phyloP scores from a whole-genome alignment of 2,329 filamentous ascomycete species.

The Aspergillus ruber region DNA sequence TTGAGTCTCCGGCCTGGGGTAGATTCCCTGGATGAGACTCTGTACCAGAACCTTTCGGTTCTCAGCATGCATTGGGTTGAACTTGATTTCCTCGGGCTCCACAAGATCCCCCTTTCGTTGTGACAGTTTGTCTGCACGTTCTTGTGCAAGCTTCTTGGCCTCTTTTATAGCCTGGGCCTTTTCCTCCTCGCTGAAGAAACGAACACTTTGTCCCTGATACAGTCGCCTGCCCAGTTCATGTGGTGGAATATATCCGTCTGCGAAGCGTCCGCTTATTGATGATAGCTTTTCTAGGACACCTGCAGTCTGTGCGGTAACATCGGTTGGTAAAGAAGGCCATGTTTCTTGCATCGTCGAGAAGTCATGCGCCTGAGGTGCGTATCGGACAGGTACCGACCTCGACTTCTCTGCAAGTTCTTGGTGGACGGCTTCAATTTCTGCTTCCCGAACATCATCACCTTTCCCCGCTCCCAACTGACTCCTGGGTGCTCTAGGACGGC shows the following conservation, averaged over 20 bases:
- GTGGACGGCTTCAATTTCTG: slow-evolving; percentile 24
- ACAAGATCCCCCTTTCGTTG: slow-evolving; percentile 33
- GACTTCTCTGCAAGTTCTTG: slow-evolving; percentile 24
- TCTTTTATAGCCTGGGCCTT: slow-evolving; percentile 29
- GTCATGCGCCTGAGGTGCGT: slow-evolving; percentile 28
- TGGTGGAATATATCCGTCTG: slow-evolving; percentile 29
- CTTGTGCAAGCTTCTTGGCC: slow-evolving; percentile 27
- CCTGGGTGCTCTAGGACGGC: slow-evolving; percentile 6
- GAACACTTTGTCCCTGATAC: slow-evolving; percentile 31
- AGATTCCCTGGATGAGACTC: slow-evolving; percentile 28
- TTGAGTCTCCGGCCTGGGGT: slow-evolving; percentile 16
- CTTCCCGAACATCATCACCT: slow-evolving; percentile 14
- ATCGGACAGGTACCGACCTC: slow-evolving; percentile 27
- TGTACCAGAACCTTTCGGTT: slow-evolving; percentile 24
- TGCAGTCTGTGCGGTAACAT: slow-evolving; percentile 19
- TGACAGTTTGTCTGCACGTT: slow-evolving; percentile 27
- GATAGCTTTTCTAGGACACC: slow-evolving; percentile 31
- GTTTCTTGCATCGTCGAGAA: slow-evolving; percentile 28
- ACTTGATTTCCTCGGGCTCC: slow-evolving; percentile 25
- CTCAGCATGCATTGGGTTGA: slow-evolving; percentile 19
- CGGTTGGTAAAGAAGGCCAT: slow-evolving; percentile 35
- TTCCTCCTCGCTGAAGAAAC: slow-evolving; percentile 33
- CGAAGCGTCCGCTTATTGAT: slow-evolving; percentile 27
- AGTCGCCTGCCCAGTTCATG: slow-evolving; percentile 32
- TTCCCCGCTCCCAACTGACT: slow-evolving; percentile 17